Evolutionary conservation across 2,329 filamentous ascomycete genomes (phyloP), one percentile per base, ranked within the genome.

Genomic region (Hypoxylon sp.): DNA sequence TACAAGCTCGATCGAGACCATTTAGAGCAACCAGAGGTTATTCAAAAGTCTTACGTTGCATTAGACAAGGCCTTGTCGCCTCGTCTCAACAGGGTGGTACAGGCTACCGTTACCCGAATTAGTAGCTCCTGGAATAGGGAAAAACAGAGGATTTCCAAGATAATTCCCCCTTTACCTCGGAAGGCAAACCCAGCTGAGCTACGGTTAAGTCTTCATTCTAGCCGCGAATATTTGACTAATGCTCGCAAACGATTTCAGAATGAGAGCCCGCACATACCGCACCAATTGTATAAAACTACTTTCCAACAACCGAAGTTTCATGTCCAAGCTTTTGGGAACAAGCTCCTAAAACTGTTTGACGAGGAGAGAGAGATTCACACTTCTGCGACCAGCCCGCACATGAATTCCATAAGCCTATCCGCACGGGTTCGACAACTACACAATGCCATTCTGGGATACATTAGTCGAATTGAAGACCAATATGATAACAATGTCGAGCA

Each of bases 1-100:
- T 84, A 83, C 0, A 91, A 91, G 74, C 75, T 91, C 0, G 84
- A 89, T 29, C 69, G 74, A 0, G 82, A 85, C 51, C 78, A 74
- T 14, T 55, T 57, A 31, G 59, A 70, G 5, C 63, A 75, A 64
- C 63, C 14, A 11, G 29, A 50, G 13, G 35, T 29, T 31, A 14
- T 58, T 5, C 48, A 65, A 29, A 29, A 44, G 13, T 55, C 68
- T 3, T 80, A 80, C 52, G 64, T 74, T 2, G 24, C 65, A 2
- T 67, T 83, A 3, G 79, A 81, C 47, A 52, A 63, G 2, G 57
- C 39, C 0, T 53, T 82, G 8, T 71, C 67, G 3, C 67, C 76
- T 9, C 46, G 62, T 5, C 78, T 82, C 58, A 70, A 74, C 14
- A 63, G 52, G 2, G 68, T 72, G 0, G 78, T 83, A 6, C 60